Evolutionary conservation across 192 early-diverging fungal genomes (phyloP).

Genomic region (Entophlyctis helioformis): DNA sequence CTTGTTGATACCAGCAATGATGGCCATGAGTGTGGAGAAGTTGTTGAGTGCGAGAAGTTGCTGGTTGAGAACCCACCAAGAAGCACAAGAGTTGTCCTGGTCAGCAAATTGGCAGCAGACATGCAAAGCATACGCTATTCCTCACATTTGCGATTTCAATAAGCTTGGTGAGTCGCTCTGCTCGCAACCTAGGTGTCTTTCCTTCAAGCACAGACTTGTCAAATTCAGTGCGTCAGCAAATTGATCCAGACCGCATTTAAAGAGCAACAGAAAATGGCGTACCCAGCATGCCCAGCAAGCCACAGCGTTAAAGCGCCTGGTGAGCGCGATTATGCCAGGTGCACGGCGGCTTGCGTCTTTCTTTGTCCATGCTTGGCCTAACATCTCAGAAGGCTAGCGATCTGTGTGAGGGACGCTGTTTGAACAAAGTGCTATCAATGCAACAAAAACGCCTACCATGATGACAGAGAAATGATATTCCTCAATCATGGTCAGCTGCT

Average conservation of each 20-base stretch:
- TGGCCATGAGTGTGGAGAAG: conserved; percentile 26
- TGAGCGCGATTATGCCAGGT: conserved; percentile 17
- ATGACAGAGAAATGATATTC: conserved; percentile 11
- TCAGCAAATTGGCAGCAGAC: not conserved
- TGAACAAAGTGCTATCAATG: not conserved
- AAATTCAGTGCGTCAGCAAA: too few species aligned
- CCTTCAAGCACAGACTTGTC: conserved; percentile 13
- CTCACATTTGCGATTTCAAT: conserved; percentile 21
- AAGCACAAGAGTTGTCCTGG: not conserved
- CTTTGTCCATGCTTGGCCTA: conserved; percentile 24
- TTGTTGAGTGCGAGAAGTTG: conserved; percentile 21
- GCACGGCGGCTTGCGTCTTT: conserved; percentile 11
- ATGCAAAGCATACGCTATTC: not conserved
- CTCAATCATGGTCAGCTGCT: conserved; percentile 26
- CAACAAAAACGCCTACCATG: conserved; percentile 3
- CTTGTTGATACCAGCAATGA: conserved; percentile 30
- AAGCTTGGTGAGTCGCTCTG: conserved; percentile 12
- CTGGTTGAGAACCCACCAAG: conserved; percentile 1
- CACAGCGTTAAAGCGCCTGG: conserved; percentile 21
- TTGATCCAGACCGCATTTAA: too few species aligned
- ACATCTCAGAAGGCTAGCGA: conserved; percentile 17
- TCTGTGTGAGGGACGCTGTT: not conserved
- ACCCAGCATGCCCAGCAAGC: conserved; percentile 23
- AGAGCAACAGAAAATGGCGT: too few species aligned
- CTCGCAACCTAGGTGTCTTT: conserved; percentile 17